These are phyloP conservation scores for Flaveria sonorensis DNA, from an alignment of 129 eudicot genomes.

Conservation along the genomic window DNA sequence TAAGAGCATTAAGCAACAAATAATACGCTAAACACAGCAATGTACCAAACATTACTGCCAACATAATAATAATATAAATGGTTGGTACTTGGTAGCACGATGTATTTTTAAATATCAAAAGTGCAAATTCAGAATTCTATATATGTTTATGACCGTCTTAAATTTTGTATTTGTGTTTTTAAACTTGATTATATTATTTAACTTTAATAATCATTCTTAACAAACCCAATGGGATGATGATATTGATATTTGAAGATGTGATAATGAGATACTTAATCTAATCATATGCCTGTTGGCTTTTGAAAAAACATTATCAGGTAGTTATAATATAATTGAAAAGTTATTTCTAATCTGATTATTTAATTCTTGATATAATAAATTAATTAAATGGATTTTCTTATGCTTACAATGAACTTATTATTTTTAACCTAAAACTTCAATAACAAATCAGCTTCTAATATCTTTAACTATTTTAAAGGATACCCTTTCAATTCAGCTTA, in stretches of 20 bases:
- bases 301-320: too few relatives aligned
- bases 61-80: slow-evolving; percentile 10
- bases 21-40: slow-evolving; percentile 34
- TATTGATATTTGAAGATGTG: not conserved
- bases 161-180: not conserved
- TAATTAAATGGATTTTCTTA: too few relatives aligned
- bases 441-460: not conserved
- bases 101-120: not conserved
- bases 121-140: not conserved
- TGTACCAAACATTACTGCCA: slow-evolving; percentile 23
- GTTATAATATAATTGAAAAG: too few relatives aligned
- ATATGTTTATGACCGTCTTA: not conserved
- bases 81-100: slow-evolving; percentile 24
- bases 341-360: too few relatives aligned
- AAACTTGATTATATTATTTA: not conserved
- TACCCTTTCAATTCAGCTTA: too few relatives aligned
- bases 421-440: not conserved
- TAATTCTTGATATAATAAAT: too few relatives aligned
- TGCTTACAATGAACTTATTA: not conserved
- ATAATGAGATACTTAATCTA: not conserved
- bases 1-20: slow-evolving; percentile 26
- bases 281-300: too few relatives aligned
- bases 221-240: not conserved
- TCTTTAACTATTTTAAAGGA: too few relatives aligned
- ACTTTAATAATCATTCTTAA: not conserved